phyloP scores from a whole-genome alignment of 805 yeast genomes.

The Candida vartiovaarae region DNA sequence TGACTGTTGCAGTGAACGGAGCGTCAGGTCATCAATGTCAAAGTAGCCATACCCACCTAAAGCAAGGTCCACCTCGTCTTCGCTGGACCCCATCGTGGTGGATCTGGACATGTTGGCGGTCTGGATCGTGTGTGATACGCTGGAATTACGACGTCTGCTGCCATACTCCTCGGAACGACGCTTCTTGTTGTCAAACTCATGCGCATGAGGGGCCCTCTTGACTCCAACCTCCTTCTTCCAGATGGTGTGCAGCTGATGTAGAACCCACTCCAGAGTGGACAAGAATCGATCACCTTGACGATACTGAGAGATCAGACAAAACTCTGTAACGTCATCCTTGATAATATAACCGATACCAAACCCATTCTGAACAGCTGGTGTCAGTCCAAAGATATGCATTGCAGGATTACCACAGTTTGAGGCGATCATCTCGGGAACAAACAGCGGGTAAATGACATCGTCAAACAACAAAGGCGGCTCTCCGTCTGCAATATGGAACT shows the following conservation, averaged over 20 bases:
- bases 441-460: conserved; percentile 28
- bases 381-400: conserved; percentile 76
- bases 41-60: conserved; percentile 79
- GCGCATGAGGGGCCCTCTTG: conserved; percentile 21
- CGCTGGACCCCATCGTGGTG: conserved; percentile 18
- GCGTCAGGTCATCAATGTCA: conserved; percentile 60
- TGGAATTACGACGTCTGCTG: conserved; percentile 4
- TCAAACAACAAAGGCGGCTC: conserved; percentile 42
- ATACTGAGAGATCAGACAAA: conserved; percentile 82
- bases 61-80: conserved; percentile 24
- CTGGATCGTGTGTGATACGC: conserved; percentile 9
- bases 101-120: conserved; percentile 17
- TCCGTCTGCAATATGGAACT: conserved; percentile 26
- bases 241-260: conserved; percentile 49
- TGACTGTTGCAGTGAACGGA: conserved; percentile 46
- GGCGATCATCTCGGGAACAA: conserved; percentile 38
- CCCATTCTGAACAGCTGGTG: conserved; percentile 84
- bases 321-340: conserved; percentile 68
- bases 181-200: conserved; percentile 29
- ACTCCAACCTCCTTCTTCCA: conserved; percentile 26
- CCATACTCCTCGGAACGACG: background rate
- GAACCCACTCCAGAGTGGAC: conserved; percentile 63
- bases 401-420: conserved; percentile 93
- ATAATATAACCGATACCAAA: conserved; percentile 90
- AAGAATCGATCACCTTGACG: conserved; percentile 78